These are phyloP conservation scores for Candida krabiensis DNA, from an alignment of 805 yeast genomes.

Conservation along the genomic window DNA sequence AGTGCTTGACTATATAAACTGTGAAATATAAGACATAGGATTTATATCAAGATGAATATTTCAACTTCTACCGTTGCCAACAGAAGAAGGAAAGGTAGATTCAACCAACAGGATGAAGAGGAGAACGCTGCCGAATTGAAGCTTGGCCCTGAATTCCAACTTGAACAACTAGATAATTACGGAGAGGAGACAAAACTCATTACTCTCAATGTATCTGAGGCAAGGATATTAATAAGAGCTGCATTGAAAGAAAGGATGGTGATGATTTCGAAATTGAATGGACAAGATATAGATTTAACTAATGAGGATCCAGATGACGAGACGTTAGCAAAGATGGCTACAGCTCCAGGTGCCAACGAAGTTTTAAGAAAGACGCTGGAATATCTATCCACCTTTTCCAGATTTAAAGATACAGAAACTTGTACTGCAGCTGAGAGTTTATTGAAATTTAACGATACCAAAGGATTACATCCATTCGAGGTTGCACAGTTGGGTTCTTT, in stretches of 20 bases:
- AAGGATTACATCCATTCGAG: slow-evolving; percentile 90
- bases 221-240: slow-evolving; percentile 84
- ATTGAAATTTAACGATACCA: slow-evolving; percentile 69
- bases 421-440: slow-evolving; percentile 91
- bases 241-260: slow-evolving; percentile 76
- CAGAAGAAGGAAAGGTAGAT: slow-evolving; percentile 67
- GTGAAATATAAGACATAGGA: no score
- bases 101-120: slow-evolving; percentile 72
- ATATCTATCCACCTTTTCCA: slow-evolving; percentile 78
- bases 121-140: slow-evolving; percentile 87
- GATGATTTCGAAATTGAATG: slow-evolving; percentile 42
- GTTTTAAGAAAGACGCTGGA: slow-evolving; percentile 90
- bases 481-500: slow-evolving; percentile 83
- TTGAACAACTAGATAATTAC: slow-evolving; percentile 75
- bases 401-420: slow-evolving; percentile 90
- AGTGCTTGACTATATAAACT: slow-evolving; percentile 6
- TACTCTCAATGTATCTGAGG: slow-evolving; percentile 86
- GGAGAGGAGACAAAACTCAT: slow-evolving; percentile 77
- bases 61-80: slow-evolving; percentile 87
- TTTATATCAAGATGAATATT: slow-evolving; percentile 77
- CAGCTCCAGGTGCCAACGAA: slow-evolving; percentile 78
- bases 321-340: slow-evolving; percentile 48
- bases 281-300: slow-evolving; percentile 28
- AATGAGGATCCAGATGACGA: slow-evolving; percentile 44
- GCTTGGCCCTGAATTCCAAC: slow-evolving; percentile 90